Evolutionary conservation across 345 rosid genomes (phyloP), one percentile per base, ranked within the genome.

Genomic region (Aegle marmelos): DNA sequence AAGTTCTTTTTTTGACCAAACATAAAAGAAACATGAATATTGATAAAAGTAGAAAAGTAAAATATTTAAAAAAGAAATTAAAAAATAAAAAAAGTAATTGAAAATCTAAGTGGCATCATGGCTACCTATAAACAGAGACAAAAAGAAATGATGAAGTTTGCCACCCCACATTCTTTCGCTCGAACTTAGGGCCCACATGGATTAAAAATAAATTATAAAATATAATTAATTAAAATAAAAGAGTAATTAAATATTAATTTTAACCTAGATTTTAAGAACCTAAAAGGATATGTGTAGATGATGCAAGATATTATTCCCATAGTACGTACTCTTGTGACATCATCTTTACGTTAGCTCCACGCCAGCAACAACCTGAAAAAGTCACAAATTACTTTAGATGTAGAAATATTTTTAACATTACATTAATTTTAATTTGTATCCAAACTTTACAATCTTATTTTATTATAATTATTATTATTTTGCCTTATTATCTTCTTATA

Each of bases 71-170:
- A 67, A 50, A 14, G 4, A 59, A 62, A 37, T 22, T 3, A 25
- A 6, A 9, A 45, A 77, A 48, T n/a, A 33, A 61, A 3, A 3
- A 53, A 53, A 53, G 57, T 1, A 50, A 53, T 14, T 8, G 58
- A 6, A 64, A 45, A 68, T 70, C 37, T 17, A 9, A 67, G 73
- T 65, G 80, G 79, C 70, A 79, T 82, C 74, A 83, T 84, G 87
- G 78, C 83, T 78, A 83, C 81, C 89, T 78, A 80, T 78, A 72
- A 84, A 72, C 86, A 71, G 83, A 81, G 90, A 89, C 85, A 89
- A 82, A 85, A 86, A 54, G 87, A 89, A 86, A 91, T 89, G 92
- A 92, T 92, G 86, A 68, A 69, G 70, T 76, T 81, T 76, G 83
- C 91, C 87, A 66, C 81, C 88, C 86, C 83, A 59, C 81, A 56